These are phyloP conservation scores for Phytophthora pseudosyringae DNA, from an alignment of 352 stramenopile species.

Conservation along the genomic window DNA sequence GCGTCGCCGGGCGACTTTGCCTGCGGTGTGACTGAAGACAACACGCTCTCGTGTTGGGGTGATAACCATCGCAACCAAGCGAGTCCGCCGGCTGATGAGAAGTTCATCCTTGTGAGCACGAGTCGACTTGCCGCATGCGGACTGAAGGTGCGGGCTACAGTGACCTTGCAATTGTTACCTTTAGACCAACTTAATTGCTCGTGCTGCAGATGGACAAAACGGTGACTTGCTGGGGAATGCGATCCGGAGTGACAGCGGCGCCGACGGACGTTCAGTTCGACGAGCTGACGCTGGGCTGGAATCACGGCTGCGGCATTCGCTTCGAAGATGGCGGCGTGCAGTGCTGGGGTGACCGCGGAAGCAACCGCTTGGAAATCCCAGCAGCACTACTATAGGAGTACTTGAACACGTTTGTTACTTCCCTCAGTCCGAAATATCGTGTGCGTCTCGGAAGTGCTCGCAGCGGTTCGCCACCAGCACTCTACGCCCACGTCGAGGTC, in stretches of 20 bases:
- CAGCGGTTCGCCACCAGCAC: constrained; percentile 49
- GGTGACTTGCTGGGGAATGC: constrained; percentile 75
- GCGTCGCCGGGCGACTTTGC: constrained; percentile 66
- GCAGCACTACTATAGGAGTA: constrained; percentile 25
- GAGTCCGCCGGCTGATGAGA: constrained; percentile 44
- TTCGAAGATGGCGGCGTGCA: constrained; percentile 66
- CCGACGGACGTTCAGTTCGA: constrained; percentile 65
- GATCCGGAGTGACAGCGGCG: constrained; percentile 61
- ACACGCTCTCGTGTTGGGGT: constrained; percentile 73
- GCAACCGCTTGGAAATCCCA: constrained; percentile 56
- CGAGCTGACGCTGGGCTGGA: constrained; percentile 74
- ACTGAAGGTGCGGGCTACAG: constrained; percentile 44
- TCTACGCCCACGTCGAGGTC: constrained; percentile 27
- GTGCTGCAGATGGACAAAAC: constrained; percentile 54
- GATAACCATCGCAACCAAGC: constrained; percentile 75
- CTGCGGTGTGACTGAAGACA: constrained; percentile 65
- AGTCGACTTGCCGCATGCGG: constrained; percentile 69
- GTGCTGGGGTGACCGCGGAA: constrained; percentile 68
- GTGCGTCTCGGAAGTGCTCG: constrained; percentile 48
- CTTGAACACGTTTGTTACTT: not conserved
- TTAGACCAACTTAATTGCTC: constrained; percentile 11
- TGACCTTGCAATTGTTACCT: not conserved
- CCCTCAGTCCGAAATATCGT: constrained; percentile 8
- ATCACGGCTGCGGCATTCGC: constrained; percentile 75
- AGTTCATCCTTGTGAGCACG: constrained; percentile 74